Evolutionary conservation across 1,284 basidiomycete genomes (phyloP).

Genomic region (Exobasidium rhododendri): DNA sequence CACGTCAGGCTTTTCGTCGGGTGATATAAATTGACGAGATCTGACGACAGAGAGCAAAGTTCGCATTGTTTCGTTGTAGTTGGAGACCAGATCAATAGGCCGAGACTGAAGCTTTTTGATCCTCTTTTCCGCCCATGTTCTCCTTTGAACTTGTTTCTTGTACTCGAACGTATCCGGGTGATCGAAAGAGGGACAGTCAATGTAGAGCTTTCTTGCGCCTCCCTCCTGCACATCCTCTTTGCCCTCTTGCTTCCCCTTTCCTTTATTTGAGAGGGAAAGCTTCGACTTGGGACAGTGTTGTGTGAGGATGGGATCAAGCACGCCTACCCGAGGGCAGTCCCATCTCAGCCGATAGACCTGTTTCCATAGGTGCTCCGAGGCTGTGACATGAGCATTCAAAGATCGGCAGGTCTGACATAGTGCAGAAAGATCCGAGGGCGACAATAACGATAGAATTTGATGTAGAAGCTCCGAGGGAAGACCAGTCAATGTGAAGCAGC

Average conservation of each 20-base stretch:
- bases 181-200: not conserved
- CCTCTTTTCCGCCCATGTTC: conserved; percentile 4
- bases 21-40: not conserved
- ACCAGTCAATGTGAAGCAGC: not conserved
- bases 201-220: not conserved
- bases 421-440: not conserved
- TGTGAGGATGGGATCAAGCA: not conserved
- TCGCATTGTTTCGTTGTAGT: conserved; percentile 12
- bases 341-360: not conserved
- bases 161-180: not conserved
- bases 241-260: not conserved
- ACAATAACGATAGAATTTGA: not conserved
- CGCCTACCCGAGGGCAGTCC: not conserved
- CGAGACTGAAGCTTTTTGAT: not conserved
- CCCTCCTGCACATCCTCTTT: not conserved
- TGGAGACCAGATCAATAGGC: conserved; percentile 6
- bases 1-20: not conserved
- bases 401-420: not conserved
- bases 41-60: conserved; percentile 2
- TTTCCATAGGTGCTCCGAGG: conserved; percentile 4
- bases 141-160: conserved; percentile 4
- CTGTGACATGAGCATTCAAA: not conserved
- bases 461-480: conserved; percentile 7
- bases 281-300: conserved; percentile 3
- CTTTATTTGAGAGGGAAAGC: not conserved